A percentile compares a stretch with the other conserved stretches of the same genome.
phyloP scores from a whole-genome alignment of 2,329 filamentous ascomycete genomes.

The Blastomyces parvus region DNA sequence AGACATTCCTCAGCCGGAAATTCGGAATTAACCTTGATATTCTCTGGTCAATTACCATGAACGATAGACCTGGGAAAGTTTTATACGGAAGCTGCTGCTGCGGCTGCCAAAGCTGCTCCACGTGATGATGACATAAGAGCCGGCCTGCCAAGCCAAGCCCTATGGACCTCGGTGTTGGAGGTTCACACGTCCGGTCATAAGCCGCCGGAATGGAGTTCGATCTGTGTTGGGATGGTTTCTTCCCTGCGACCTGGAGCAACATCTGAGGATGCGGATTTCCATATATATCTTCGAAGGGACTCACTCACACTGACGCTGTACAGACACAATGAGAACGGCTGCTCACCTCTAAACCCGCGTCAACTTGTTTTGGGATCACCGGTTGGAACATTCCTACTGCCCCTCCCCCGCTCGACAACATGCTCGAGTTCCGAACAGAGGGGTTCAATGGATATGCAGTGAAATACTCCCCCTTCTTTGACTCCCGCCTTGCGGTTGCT shows the following conservation, averaged over 20 bases:
- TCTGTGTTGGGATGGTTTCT: not conserved
- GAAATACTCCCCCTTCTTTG: slow-evolving; percentile 98
- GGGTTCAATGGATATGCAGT: slow-evolving; percentile 95
- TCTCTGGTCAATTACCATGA: too few species aligned
- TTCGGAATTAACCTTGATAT: too few species aligned
- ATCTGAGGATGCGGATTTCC: not conserved
- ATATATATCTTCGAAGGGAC: not conserved
- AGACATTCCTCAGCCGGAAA: too few species aligned
- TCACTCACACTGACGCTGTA: not conserved
- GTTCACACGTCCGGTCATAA: not conserved
- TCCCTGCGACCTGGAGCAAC: not conserved
- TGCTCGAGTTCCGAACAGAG: slow-evolving; percentile 89
- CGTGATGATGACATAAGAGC: not conserved
- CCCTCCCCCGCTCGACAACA: slow-evolving; percentile 33
- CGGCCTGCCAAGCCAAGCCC: not conserved
- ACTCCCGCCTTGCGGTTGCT: slow-evolving; percentile 83
- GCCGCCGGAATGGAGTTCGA: not conserved
- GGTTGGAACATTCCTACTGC: not conserved
- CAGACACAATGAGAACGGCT: slow-evolving; percentile 1
- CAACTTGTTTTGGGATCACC: slow-evolving; percentile 1
- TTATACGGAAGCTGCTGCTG: not conserved
- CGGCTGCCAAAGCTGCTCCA: not conserved
- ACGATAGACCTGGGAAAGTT: too few species aligned
- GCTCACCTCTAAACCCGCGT: not conserved
- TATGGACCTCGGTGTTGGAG: slow-evolving; percentile 2